These are phyloP conservation scores for Crithidia acanthocephali DNA, from an alignment of 208 protist genomes.

Conservation along the genomic window DNA sequence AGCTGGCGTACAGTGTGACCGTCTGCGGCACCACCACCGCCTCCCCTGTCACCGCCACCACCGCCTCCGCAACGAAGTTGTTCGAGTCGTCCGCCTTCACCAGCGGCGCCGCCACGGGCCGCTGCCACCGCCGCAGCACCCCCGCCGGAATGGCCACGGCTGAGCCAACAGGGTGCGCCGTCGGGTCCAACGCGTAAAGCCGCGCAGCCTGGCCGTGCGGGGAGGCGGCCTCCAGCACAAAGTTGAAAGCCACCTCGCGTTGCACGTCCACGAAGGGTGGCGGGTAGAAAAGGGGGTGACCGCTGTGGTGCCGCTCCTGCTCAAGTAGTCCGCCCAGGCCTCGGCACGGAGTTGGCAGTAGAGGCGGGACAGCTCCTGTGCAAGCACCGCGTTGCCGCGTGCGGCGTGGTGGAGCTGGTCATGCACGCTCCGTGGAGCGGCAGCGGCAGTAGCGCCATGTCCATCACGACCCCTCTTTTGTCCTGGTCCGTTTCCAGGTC, in stretches of 20 bases:
- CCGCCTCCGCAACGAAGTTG: slow-evolving; percentile 50
- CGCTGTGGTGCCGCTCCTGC: slow-evolving; percentile 44
- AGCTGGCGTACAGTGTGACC: slow-evolving; percentile 13
- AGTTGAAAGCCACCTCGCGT: slow-evolving; percentile 31
- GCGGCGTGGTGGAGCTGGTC: not conserved
- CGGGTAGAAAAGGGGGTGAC: slow-evolving; percentile 46
- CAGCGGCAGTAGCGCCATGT: not conserved
- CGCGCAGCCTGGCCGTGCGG: slow-evolving; percentile 61
- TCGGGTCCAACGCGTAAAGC: slow-evolving; percentile 54
- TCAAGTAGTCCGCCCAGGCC: slow-evolving; percentile 69
- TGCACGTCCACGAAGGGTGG: slow-evolving; percentile 36
- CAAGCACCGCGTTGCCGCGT: slow-evolving; percentile 1
- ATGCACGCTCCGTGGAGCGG: not conserved
- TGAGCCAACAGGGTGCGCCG: slow-evolving; percentile 49
- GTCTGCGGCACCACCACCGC: slow-evolving; percentile 26
- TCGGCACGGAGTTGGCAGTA: slow-evolving; percentile 66
- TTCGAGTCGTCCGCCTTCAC: slow-evolving; percentile 47
- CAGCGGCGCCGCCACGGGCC: slow-evolving; percentile 25
- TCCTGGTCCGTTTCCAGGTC: not conserved
- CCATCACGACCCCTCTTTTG: too few species aligned
- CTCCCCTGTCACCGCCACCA: slow-evolving; percentile 18
- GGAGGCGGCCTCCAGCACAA: slow-evolving; percentile 45
- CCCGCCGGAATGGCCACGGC: slow-evolving; percentile 41
- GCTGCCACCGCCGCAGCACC: slow-evolving; percentile 34
- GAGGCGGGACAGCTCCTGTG: slow-evolving; percentile 23